These are phyloP conservation scores for Laetiporus sulphureus DNA, from an alignment of 1,284 basidiomycete species.

Conservation along the genomic window DNA sequence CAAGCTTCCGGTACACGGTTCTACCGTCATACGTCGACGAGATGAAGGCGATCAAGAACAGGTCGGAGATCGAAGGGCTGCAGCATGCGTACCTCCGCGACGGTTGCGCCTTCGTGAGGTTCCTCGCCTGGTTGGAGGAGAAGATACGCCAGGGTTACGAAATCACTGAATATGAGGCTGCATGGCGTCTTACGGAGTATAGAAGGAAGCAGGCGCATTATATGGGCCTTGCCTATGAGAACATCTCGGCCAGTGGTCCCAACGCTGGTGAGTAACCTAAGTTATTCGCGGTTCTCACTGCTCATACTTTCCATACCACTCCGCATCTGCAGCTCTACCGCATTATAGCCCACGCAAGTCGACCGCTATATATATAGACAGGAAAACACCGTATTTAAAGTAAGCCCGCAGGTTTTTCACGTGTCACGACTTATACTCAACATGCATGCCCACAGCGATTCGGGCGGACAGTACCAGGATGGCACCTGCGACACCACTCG, in stretches of 20 bases:
- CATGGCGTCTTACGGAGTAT: conserved; percentile 76
- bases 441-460: conserved; percentile 53
- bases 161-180: conserved; percentile 91
- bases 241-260: conserved; percentile 86
- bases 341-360: conserved; percentile 83
- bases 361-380: conserved; percentile 69
- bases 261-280: conserved; percentile 70
- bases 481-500: conserved; percentile 93
- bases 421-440: no score
- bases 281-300: no score
- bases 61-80: conserved; percentile 78
- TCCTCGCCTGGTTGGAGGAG: conserved; percentile 84
- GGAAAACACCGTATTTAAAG: conserved; percentile 86
- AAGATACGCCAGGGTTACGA: conserved; percentile 71
- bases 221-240: conserved; percentile 89
- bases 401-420: conserved; percentile 31
- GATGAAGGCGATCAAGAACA: conserved; percentile 87
- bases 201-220: conserved; percentile 71
- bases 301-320: no score
- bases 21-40: conserved; percentile 64
- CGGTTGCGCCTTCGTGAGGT: conserved; percentile 79
- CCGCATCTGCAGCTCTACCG: conserved; percentile 57
- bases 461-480: conserved; percentile 85
- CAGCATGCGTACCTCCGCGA: conserved; percentile 85
- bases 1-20: conserved; percentile 69